These are phyloP conservation scores for Aspergillus terreus DNA, from an alignment of 2,329 filamentous ascomycete genomes.

Conservation along the genomic window DNA sequence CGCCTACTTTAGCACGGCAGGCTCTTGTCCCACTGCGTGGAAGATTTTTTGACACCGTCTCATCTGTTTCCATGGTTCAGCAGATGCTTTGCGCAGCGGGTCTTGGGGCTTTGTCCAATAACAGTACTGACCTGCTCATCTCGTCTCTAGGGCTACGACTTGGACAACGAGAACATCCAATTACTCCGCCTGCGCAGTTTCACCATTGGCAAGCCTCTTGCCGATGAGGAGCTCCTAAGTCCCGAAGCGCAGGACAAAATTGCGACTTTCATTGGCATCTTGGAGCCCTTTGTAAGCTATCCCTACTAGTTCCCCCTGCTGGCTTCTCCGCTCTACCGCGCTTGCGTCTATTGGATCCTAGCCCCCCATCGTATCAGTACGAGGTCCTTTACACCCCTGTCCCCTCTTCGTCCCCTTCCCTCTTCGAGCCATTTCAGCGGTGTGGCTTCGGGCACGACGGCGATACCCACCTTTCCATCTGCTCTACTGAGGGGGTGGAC, in stretches of 20 bases:
- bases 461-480: slow-evolving; percentile 14
- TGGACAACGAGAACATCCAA: slow-evolving; percentile 73
- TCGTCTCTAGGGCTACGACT: slow-evolving; percentile 62
- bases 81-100: slow-evolving; percentile 15
- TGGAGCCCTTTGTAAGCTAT: slow-evolving; percentile 80
- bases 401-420: slow-evolving; percentile 14
- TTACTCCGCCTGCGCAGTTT: slow-evolving; percentile 78
- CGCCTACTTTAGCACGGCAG: slow-evolving; percentile 13
- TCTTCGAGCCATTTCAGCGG: slow-evolving; percentile 17
- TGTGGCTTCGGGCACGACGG: slow-evolving; percentile 14
- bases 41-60: slow-evolving; percentile 30
- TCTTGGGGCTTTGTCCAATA: slow-evolving; percentile 12
- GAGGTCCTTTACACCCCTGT: slow-evolving; percentile 9
- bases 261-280: slow-evolving; percentile 58
- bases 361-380: slow-evolving; percentile 14
- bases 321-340: slow-evolving; percentile 17
- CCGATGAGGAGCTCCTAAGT: slow-evolving; percentile 62
- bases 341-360: slow-evolving; percentile 23
- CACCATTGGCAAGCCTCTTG: slow-evolving; percentile 64
- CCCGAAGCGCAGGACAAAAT: slow-evolving; percentile 63
- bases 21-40: slow-evolving; percentile 15
- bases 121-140: slow-evolving; percentile 18
- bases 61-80: slow-evolving; percentile 39
- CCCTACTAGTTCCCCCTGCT: slow-evolving; percentile 28
- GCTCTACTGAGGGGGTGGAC: slow-evolving; percentile 6